These are phyloP conservation scores for Coprinopsis marcescibilis DNA, from an alignment of 768 basidiomycete species.

Conservation along the genomic window DNA sequence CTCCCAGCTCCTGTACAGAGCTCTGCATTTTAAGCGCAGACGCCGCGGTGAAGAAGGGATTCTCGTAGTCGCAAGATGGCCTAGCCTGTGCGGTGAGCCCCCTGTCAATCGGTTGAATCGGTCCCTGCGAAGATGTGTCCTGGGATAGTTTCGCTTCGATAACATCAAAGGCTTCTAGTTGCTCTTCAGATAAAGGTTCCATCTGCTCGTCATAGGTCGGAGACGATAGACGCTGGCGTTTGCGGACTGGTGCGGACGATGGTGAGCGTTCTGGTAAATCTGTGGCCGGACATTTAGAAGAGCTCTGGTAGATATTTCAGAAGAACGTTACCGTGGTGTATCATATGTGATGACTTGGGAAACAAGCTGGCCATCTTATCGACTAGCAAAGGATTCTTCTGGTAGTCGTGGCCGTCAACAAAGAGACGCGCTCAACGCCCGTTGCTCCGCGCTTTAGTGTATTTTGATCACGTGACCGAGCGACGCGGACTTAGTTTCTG, in stretches of 20 bases:
- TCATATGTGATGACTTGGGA: neutral
- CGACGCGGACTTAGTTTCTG: too few species aligned
- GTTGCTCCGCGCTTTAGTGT: too few species aligned
- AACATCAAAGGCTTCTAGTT: constrained; percentile 49
- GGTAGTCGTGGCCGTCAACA: too few species aligned
- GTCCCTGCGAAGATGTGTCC: constrained; percentile 27
- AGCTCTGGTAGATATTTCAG: too few species aligned
- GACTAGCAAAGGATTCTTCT: too few species aligned
- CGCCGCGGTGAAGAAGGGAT: constrained; percentile 29
- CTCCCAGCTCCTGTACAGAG: neutral
- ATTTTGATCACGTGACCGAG: too few species aligned
- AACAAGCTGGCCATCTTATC: too few species aligned
- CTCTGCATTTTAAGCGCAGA: neutral
- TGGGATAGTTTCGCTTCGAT: constrained; percentile 35
- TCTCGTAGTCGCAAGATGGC: constrained; percentile 29
- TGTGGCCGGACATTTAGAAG: neutral
- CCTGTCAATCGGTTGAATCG: constrained; percentile 7
- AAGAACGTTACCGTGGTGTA: constrained; percentile 4
- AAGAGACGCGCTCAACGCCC: too few species aligned
- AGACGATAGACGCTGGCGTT: constrained; percentile 60
- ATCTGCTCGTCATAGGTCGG: constrained; percentile 57
- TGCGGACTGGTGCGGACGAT: constrained; percentile 41
- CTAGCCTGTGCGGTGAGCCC: neutral
- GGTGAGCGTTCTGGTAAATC: constrained; percentile 21
- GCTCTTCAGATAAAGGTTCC: constrained; percentile 46